Percentiles rank a stretch among this genome's conserved stretches.
Evolutionary conservation across 768 basidiomycete species (phyloP).

Genomic region (Kwoniella dendrophila): DNA sequence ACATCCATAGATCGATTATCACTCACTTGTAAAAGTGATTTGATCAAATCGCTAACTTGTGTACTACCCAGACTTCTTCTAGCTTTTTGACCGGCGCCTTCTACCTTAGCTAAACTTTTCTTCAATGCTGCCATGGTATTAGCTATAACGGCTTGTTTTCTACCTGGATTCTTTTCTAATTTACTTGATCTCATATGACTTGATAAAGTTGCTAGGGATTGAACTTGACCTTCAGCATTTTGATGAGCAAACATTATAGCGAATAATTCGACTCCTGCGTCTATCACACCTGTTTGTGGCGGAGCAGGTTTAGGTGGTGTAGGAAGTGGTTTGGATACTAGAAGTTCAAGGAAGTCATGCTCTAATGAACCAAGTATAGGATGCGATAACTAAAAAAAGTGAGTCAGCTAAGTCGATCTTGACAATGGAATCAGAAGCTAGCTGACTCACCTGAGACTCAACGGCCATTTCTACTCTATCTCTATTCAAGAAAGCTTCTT

Average conservation of each 20-base stretch:
- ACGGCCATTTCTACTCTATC: conserved; percentile 80
- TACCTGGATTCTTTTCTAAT: conserved; percentile 81
- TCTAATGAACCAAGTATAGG: conserved; percentile 83
- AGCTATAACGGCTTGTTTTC: conserved; percentile 78
- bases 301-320: conserved; percentile 66
- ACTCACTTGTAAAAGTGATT: conserved; percentile 75
- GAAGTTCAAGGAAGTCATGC: conserved; percentile 74
- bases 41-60: conserved; percentile 54
- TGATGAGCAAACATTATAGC: conserved; percentile 76
- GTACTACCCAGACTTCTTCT: conserved; percentile 44
- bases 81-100: conserved; percentile 36
- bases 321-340: conserved; percentile 57
- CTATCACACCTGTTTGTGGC: conserved; percentile 77
- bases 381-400: conserved; percentile 63
- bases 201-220: conserved; percentile 53
- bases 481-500: conserved; percentile 66
- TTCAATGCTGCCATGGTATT: conserved; percentile 78
- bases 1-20: conserved; percentile 4
- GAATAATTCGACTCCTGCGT: conserved; percentile 86
- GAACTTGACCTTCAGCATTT: conserved; percentile 60
- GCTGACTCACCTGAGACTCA: conserved; percentile 73
- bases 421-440: not conserved
- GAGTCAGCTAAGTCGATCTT: not conserved
- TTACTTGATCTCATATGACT: conserved; percentile 67
- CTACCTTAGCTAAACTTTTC: conserved; percentile 62